Conservation (phyloP, 129 eudicot genomes). For the Flaveria ramosissima region DNA sequence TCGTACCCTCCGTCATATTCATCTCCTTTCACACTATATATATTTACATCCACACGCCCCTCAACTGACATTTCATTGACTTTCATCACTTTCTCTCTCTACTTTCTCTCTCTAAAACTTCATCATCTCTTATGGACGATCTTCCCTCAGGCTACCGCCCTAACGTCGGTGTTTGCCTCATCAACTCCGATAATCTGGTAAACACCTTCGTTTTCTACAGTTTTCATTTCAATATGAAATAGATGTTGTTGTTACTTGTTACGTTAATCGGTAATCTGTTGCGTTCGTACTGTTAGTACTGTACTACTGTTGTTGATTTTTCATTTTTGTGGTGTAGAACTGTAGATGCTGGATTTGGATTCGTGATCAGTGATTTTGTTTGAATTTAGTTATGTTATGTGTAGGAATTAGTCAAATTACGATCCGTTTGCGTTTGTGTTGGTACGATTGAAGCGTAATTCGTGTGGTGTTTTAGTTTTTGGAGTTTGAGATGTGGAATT, state of each 20-base stretch:
- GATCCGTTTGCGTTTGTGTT: neutral
- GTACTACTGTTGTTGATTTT: slow-evolving; percentile 1
- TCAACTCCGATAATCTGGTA: slow-evolving; percentile 82
- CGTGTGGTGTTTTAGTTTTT: no score
- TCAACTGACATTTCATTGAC: slow-evolving; percentile 46
- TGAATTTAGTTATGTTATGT: neutral
- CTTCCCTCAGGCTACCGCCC: slow-evolving; percentile 97
- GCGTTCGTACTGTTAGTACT: neutral
- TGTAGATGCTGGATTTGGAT: slow-evolving; percentile 8
- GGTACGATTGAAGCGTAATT: neutral
- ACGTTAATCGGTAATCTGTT: neutral
- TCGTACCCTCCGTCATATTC: slow-evolving; percentile 7
- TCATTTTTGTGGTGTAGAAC: neutral
- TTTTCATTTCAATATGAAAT: neutral
- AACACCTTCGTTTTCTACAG: neutral
- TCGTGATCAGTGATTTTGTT: slow-evolving; percentile 11
- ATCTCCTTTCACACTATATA: neutral
- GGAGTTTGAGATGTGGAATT: no score
- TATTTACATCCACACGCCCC: slow-evolving; percentile 40
- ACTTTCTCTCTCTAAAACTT: slow-evolving; percentile 40
- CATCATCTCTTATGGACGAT: slow-evolving; percentile 57
- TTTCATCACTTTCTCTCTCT: slow-evolving; percentile 40
- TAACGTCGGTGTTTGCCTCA: slow-evolving; percentile 93
- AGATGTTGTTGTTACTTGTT: no score
- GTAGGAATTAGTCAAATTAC: neutral